phyloP scores from a whole-genome alignment of 2,329 filamentous ascomycete species.

The Trichoderma simmonsii region DNA sequence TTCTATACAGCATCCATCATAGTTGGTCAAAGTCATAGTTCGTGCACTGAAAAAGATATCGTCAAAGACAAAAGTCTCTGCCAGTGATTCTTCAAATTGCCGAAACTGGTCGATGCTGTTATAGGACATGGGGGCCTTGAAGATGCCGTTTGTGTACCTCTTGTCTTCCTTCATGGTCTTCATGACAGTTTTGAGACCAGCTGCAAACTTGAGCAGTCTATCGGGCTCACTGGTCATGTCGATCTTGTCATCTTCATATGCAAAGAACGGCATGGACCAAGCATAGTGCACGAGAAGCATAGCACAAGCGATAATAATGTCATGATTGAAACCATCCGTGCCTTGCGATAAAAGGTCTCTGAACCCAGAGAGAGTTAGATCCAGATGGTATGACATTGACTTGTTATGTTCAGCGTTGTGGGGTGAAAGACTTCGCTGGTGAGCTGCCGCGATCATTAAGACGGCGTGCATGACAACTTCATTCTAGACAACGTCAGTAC shows the following conservation, averaged over 20 bases:
- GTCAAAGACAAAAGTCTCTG: background rate
- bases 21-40: background rate
- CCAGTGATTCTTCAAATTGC: background rate
- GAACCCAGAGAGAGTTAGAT: slow-evolving; percentile 15
- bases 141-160: background rate
- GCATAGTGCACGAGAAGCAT: slow-evolving; percentile 14
- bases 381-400: slow-evolving; percentile 4
- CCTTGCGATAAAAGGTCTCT: background rate
- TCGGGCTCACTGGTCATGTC: background rate
- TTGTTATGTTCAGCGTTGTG: background rate
- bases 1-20: background rate
- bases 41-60: background rate
- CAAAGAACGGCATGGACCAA: slow-evolving; percentile 16
- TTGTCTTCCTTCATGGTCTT: background rate
- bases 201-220: slow-evolving; percentile 12
- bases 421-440: slow-evolving; percentile 4
- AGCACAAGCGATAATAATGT: slow-evolving; percentile 9
- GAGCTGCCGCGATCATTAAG: slow-evolving; percentile 13
- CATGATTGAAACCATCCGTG: background rate
- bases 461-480: slow-evolving; percentile 15
- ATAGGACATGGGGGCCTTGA: background rate
- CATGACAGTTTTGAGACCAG: slow-evolving; percentile 12
- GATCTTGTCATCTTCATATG: background rate
- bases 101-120: background rate
- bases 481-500: background rate